These are phyloP conservation scores for Colletotrichum sp. DNA, from an alignment of 2,329 filamentous ascomycete genomes.

Conservation along the genomic window DNA sequence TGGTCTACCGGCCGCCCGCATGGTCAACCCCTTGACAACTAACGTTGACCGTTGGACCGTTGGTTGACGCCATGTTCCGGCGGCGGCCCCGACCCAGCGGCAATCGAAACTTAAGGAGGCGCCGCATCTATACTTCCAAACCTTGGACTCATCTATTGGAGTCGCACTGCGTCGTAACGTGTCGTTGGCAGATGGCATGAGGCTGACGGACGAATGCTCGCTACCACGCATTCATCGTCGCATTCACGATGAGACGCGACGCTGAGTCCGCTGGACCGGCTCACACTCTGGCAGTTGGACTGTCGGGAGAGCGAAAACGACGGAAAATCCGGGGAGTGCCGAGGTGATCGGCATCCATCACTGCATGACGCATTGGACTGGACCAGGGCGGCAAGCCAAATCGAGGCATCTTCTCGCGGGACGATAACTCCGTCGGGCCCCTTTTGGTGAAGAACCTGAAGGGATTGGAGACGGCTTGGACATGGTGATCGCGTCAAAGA, in stretches of 20 bases:
- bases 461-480: not conserved
- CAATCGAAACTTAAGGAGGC: not conserved
- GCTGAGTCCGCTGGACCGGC: not conserved
- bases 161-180: not conserved
- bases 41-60: not conserved
- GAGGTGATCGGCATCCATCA: not conserved
- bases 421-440: not conserved
- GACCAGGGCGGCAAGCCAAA: not conserved
- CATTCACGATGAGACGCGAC: not conserved
- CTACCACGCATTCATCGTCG: not conserved
- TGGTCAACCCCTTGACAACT: not conserved
- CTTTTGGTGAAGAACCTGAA: not conserved
- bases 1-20: not conserved
- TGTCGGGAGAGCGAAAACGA: not conserved
- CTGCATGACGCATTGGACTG: constrained; percentile 1
- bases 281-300: not conserved
- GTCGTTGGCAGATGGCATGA: not conserved
- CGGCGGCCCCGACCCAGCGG: not conserved
- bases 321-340: not conserved
- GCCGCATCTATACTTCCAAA: not conserved
- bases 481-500: not conserved
- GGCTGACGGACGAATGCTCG: not conserved
- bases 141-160: not conserved
- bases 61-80: not conserved
- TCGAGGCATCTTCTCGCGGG: not conserved